A percentile compares a stretch with the other conserved stretches of the same genome.
These are phyloP conservation scores for Aspergillus phoenicis DNA, from an alignment of 2,329 filamentous ascomycete species.

Conservation along the genomic window DNA sequence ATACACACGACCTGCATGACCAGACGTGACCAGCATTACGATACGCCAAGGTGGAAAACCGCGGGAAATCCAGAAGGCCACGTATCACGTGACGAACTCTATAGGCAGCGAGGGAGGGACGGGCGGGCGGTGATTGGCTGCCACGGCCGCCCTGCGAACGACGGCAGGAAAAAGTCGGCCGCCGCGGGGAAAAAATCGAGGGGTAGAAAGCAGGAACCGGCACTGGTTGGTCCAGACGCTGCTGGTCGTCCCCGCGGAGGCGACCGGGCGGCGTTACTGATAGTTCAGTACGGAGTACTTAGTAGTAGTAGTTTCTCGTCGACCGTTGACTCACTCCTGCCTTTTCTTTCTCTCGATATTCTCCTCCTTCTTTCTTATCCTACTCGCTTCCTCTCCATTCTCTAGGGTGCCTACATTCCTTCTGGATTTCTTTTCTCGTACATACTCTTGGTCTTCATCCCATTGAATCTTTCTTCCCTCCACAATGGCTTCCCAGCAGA, in stretches of 20 bases:
- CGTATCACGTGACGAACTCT: background rate
- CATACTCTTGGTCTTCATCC: background rate
- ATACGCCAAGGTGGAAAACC: background rate
- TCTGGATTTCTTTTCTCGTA: constrained; percentile 10
- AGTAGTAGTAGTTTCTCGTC: background rate
- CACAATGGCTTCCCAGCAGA: constrained; percentile 40
- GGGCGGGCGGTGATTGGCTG: constrained; percentile 15
- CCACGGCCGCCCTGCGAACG: constrained; percentile 15
- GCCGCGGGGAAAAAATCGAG: constrained; percentile 8
- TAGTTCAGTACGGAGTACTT: background rate
- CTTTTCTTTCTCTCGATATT: constrained; percentile 4
- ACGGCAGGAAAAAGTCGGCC: constrained; percentile 21
- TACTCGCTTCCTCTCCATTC: background rate
- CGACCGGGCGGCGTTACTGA: background rate
- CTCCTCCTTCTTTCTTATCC: background rate
- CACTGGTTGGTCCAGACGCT: background rate
- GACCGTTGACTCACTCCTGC: constrained; percentile 15
- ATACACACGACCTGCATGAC: background rate
- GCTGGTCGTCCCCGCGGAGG: background rate
- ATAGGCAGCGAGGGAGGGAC: constrained; percentile 15
- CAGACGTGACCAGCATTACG: background rate
- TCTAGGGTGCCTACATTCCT: constrained; percentile 2
- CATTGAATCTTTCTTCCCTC: background rate
- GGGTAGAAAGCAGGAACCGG: background rate
- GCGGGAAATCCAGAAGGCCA: background rate